Conservation (phyloP, 164 flowering plant species). For the Euptelea pleiosperma region DNA sequence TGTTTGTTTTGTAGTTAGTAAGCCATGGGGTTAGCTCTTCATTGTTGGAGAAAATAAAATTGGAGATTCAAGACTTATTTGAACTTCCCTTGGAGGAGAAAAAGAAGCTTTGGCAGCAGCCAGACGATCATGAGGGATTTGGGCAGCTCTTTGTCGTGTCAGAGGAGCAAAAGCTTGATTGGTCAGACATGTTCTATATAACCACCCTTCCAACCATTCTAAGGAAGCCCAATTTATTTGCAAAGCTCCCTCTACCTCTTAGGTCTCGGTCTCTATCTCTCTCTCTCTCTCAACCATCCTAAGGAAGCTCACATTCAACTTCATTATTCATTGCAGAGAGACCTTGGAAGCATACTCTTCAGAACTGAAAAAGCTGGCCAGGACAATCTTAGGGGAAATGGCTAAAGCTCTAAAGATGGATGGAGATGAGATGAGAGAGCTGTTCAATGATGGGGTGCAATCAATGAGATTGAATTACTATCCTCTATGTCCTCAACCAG, state of each 20-base stretch:
- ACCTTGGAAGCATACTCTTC: slow-evolving; percentile 22
- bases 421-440: slow-evolving; percentile 20
- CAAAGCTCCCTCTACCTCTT: slow-evolving; percentile 28
- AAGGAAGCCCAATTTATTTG: slow-evolving; percentile 24
- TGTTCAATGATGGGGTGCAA: slow-evolving; percentile 31
- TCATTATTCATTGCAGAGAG: slow-evolving; percentile 24
- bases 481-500: slow-evolving; percentile 57
- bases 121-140: slow-evolving; percentile 35
- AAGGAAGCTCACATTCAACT: too few species aligned
- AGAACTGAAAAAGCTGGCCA: slow-evolving; percentile 25
- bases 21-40: slow-evolving; percentile 32
- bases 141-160: slow-evolving; percentile 38
- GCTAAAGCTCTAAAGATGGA: slow-evolving; percentile 32
- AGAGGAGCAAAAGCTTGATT: slow-evolving; percentile 36
- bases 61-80: slow-evolving; percentile 27
- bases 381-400: slow-evolving; percentile 21
- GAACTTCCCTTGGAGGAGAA: slow-evolving; percentile 32
- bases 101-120: slow-evolving; percentile 33
- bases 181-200: slow-evolving; percentile 34
- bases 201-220: slow-evolving; percentile 25
- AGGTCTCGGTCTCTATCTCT: slow-evolving; percentile 14
- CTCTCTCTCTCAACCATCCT: too few species aligned
- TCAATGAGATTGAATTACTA: slow-evolving; percentile 51
- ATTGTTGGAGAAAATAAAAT: slow-evolving; percentile 26
- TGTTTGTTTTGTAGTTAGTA: slow-evolving; percentile 15